Conservation (phyloP, 192 early-diverging fungal species). For the Obelidium mucronatum region DNA sequence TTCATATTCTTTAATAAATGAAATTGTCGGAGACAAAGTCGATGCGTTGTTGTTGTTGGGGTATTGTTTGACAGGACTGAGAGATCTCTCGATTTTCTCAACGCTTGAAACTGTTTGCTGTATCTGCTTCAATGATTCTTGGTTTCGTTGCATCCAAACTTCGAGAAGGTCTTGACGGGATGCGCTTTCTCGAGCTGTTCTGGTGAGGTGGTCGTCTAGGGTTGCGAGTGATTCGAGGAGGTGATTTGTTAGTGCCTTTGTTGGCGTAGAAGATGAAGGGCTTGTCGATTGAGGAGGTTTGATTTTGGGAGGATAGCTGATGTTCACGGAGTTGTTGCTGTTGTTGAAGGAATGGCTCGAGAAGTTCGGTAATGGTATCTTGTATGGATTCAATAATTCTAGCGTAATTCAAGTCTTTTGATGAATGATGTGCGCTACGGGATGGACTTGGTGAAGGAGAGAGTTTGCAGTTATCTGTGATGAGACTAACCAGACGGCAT, state of each 20-base stretch:
- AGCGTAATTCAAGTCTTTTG: background rate
- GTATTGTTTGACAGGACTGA: no score
- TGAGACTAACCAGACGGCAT: slow-evolving; percentile 31
- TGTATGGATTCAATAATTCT: background rate
- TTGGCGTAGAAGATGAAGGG: no score
- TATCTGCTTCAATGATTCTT: slow-evolving; percentile 33
- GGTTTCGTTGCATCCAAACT: slow-evolving; percentile 37
- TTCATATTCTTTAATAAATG: background rate
- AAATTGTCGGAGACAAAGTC: no score
- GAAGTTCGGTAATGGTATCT: background rate
- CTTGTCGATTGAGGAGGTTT: background rate
- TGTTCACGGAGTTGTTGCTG: background rate
- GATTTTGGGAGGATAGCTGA: background rate
- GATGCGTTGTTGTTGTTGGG: no score
- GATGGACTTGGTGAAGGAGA: background rate
- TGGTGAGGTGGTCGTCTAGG: slow-evolving; percentile 1
- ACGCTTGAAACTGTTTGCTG: slow-evolving; percentile 25
- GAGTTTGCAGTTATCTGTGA: slow-evolving; percentile 19
- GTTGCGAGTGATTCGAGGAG: slow-evolving; percentile 29
- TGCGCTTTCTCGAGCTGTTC: background rate
- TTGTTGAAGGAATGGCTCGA: background rate
- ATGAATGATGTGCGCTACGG: no score
- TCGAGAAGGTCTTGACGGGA: slow-evolving; percentile 32
- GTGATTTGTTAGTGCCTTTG: slow-evolving; percentile 4
- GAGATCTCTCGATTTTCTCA: slow-evolving; percentile 27